A percentile compares a stretch with the other conserved stretches of the same genome.
phyloP scores from a whole-genome alignment of 352 stramenopile species.

The Phytophthora megakarya region DNA sequence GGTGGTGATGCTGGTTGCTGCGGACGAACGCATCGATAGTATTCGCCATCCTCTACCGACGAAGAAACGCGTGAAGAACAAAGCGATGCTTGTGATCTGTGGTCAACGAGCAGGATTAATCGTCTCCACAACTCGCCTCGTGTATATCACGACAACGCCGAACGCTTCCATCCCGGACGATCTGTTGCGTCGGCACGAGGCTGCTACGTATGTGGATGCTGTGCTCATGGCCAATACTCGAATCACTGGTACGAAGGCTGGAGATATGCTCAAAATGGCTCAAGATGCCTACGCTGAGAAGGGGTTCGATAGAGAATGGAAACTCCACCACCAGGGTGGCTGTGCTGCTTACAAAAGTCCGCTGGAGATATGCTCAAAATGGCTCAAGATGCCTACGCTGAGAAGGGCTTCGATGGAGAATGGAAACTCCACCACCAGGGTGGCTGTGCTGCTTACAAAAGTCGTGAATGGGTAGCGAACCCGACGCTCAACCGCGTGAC shows the following conservation, averaged over 20 bases:
- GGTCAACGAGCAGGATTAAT: conserved; percentile 68
- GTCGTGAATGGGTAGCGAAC: conserved; percentile 76
- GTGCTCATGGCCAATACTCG: conserved; percentile 51
- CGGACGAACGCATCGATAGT: conserved; percentile 66
- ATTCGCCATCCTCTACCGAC: conserved; percentile 76
- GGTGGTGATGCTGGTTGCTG: conserved; percentile 62
- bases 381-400: conserved; percentile 62
- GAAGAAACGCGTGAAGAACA: conserved; percentile 70
- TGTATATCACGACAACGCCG: conserved; percentile 60
- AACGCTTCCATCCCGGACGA: conserved; percentile 42
- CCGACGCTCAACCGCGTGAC: conserved; percentile 44
- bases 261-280: conserved; percentile 58
- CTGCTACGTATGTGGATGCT: conserved; percentile 72
- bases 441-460: conserved; percentile 67
- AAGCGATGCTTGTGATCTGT: conserved; percentile 80
- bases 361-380: conserved; percentile 54
- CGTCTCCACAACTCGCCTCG: conserved; percentile 63
- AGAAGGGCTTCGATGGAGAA: conserved; percentile 59
- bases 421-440: conserved; percentile 76
- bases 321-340: conserved; percentile 69
- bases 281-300: conserved; percentile 61
- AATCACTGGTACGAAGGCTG: conserved; percentile 35
- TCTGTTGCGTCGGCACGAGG: conserved; percentile 60
- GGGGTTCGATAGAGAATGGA: conserved; percentile 67
- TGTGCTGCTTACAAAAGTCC: conserved; percentile 70